Evolutionary conservation across 495 filamentous ascomycete species (phyloP), one percentile per base, ranked within the genome.

Genomic region (Hypoxylon perforatum): DNA sequence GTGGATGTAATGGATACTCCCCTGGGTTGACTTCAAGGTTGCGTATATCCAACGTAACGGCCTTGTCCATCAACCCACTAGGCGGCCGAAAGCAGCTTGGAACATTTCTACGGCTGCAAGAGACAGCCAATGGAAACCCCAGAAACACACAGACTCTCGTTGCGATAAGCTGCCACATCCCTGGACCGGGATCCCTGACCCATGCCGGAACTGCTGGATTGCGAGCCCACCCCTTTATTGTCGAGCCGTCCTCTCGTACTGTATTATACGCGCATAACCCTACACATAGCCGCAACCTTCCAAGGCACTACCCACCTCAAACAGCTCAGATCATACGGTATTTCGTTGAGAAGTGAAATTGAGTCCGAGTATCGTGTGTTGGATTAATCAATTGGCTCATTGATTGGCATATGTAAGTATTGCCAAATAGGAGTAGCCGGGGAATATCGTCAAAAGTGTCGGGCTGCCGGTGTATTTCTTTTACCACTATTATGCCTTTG

Each of bases 111-210:
- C 19, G 57, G 49, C 44, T 56, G 35, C 45, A 50, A 52, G 57
- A 61, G 14, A 30, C 49, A 18, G 18, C 66, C 66, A 69, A 69
- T 64, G 38, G 64, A 21, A 11, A 57, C 44, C 66, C 66, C 25
- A n/a, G 66, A 42, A 42, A 56, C 66, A 50, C 56, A 63, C 49
- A 47, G 65, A 44, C 25, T 30, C 52, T 23, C 38, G 55, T 44
- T 61, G 56, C 61, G 66, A 69, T 69, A 69, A 69, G 66, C 66
- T 64, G 61, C 60, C 66, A 47, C 56, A 69, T 61, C 66, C 66
- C 55, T 61, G 60, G 28, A 30, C 60, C 36, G 23, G 35, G 19
- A 57, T 51, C 54, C 60, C n/a, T 50, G 44, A 54, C 14, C 59
- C 56, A 69, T 69, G 61, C 56, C 21, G 30, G 44, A 58, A 55